Evolutionary conservation across 176 grass and related monocot genomes (phyloP), one percentile per base, ranked within the genome.

Genomic region (Eleusine indica): DNA sequence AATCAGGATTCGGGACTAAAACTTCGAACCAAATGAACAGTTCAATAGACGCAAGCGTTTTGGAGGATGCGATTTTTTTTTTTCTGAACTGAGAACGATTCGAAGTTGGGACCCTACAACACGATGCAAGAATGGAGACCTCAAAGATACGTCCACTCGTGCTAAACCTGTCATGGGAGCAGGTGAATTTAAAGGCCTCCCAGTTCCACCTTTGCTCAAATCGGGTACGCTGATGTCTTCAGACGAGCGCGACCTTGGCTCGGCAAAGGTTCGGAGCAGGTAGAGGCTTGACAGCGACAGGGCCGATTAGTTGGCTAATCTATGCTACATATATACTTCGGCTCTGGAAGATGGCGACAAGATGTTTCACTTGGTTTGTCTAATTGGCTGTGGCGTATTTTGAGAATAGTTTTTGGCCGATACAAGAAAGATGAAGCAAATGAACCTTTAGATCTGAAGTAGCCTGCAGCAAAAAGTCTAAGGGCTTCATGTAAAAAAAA

Each of bases 131-230:
- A 51, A n/a, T 25, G 6, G 47, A 74, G 51, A 5, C 13, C 68
- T 63, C 68, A 90, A 68, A 83, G 60, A 51, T 74, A 62, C 67
- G 12, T 37, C 79, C 88, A 83, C 68, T 74, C 63, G 17, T 35
- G 65, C 46, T 21, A 30, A 25, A 42, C 49, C 58, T 4, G 61
- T 49, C 73, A 77, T 73, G 84, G 75, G 74, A 30, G 80, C 79
- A 86, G 88, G 79, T 82, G 54, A 67, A 73, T 60, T 57, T 53
- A 3, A 53, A 70, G 77, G 69, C 41, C 37, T 70, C 38, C 62
- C 19, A 14, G 29, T 16, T 84, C 49, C 67, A 69, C 70, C 53
- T 80, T 78, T 16, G 74, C 68, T 58, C 74, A 39, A 79, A 83
- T 77, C 82, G 57, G 78, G 73, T 56, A 51, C 19, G 56, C 66